A percentile compares a stretch with the other conserved stretches of the same genome.
phyloP scores from a whole-genome alignment of 495 filamentous ascomycete species.

The Annulohypoxylon stygium region DNA sequence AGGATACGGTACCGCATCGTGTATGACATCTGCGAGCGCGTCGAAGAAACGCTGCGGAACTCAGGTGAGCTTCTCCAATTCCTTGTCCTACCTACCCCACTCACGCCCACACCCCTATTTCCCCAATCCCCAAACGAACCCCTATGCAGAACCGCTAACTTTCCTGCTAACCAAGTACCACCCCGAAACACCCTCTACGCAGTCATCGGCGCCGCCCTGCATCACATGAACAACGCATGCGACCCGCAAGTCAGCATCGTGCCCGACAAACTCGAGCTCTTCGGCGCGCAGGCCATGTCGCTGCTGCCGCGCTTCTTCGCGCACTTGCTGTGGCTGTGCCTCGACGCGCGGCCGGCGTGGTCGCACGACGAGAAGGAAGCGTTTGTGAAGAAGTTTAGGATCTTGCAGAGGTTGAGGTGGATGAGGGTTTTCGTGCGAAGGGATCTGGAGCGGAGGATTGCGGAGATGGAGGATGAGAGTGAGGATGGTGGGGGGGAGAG shows the following conservation, averaged over 20 bases:
- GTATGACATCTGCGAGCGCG: conserved; percentile 34
- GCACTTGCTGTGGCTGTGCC: conserved; percentile 35
- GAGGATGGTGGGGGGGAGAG: neutral
- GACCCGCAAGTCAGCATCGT: conserved; percentile 44
- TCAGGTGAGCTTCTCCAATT: neutral
- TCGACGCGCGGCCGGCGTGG: conserved; percentile 25
- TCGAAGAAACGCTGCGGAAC: conserved; percentile 28
- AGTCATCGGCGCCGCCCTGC: conserved; percentile 30
- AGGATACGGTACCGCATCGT: conserved; percentile 40
- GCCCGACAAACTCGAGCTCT: conserved; percentile 38
- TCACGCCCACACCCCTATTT: neutral
- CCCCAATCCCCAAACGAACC: neutral
- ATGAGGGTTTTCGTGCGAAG: conserved; percentile 14
- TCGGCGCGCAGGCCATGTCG: conserved; percentile 25
- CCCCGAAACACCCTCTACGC: conserved; percentile 39
- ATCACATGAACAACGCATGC: conserved; percentile 42
- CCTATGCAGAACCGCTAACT: neutral
- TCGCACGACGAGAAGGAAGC: neutral
- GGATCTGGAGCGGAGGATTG: conserved; percentile 3
- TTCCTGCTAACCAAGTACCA: conserved; percentile 6
- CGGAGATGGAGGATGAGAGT: neutral
- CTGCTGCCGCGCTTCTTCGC: conserved; percentile 42
- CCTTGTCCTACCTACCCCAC: neutral
- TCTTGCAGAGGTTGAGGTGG: conserved; percentile 31
- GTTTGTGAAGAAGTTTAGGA: conserved; percentile 27